Evolutionary conservation across 2,329 filamentous ascomycete species (phyloP).

Genomic region (Fusarium sacchari): DNA sequence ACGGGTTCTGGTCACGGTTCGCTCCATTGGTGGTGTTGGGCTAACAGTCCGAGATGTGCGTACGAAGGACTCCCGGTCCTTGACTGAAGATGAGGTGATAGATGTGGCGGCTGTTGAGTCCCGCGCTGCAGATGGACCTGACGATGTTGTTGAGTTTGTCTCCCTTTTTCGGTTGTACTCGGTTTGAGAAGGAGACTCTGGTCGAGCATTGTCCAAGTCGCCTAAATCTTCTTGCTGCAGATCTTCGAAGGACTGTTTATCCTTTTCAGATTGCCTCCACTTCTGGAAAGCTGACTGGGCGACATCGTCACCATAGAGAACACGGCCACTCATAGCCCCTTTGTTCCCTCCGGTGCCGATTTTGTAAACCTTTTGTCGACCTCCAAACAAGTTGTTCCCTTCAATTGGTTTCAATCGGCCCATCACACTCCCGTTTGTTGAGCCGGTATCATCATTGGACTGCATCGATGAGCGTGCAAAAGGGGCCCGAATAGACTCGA

Average conservation of each 20-base stretch:
- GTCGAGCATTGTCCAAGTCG: constrained; percentile 44
- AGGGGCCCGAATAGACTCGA: constrained; percentile 78
- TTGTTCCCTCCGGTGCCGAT: constrained; percentile 67
- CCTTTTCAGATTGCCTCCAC: constrained; percentile 71
- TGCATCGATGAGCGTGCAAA: constrained; percentile 72
- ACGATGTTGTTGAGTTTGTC: constrained; percentile 87
- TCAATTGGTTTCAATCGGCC: constrained; percentile 82
- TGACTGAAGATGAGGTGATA: constrained; percentile 64
- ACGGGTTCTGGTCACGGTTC: constrained; percentile 74
- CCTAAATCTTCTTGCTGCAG: constrained; percentile 29
- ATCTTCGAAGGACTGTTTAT: constrained; percentile 56
- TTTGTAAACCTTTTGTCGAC: constrained; percentile 94
- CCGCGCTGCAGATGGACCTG: constrained; percentile 71
- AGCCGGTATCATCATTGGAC: constrained; percentile 77
- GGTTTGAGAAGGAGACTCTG: constrained; percentile 61
- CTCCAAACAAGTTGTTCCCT: constrained; percentile 93
- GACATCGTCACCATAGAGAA: constrained; percentile 89
- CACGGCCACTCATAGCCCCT: constrained; percentile 71
- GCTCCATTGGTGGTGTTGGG: constrained; percentile 63
- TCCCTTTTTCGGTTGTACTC: constrained; percentile 81
- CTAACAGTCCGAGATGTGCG: constrained; percentile 50
- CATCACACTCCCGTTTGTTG: constrained; percentile 78
- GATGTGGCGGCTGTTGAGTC: constrained; percentile 91
- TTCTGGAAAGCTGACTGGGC: constrained; percentile 85
- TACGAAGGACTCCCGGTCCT: constrained; percentile 59